Base-by-base conservation (phyloP, 78 protist genomes). In the Guillardia theta region DNA sequence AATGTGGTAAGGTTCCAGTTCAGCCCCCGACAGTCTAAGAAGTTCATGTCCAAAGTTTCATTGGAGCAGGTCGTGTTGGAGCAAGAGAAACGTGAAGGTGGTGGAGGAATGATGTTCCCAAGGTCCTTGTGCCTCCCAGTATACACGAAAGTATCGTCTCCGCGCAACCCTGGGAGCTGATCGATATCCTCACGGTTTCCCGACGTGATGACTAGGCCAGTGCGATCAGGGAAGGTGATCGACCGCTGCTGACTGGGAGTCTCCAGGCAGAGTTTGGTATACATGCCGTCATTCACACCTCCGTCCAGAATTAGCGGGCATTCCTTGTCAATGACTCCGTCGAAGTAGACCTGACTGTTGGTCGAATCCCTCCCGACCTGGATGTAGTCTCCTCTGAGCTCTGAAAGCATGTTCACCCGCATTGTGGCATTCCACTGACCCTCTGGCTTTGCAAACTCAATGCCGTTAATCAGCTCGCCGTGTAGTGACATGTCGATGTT, bases 141-240 rank as follows among this genome's bases (percentile, higher is more conserved):
- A 24, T 22, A 70, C 41, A 70, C 83, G 10, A 70, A 24, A 4
- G 83, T 33, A 24, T 70, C 41, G 36, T 70, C 83, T 36, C 83
- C 83, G n/a, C 21, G 46, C n/a, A 70, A 43, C 45, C 83, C 83
- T 3, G 36, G 83, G n/a, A 70, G 41, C 45, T 12, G 27, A 15
- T 3, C 33, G 6, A 70, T 70, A 43, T 70, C 83, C 83, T 70
- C 83, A 3, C 83, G 33, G 83, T 70, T 70, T 12, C 83, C 83
- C 41, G 83, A 70, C 46, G 83, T 70, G 83, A 70, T 70, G 83
- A 70, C 83, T 36, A 43, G n/a, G 83, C 83, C 83, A 43, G 83
- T 36, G 33, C 46, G 46, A 43, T 70, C 83, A 43, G 83, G 83
- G 41, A 70, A 70, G 45, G 83, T 70, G 45, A 70, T 36, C 36